These are phyloP conservation scores for Actinomortierella ambigua DNA, from an alignment of 371 early-diverging fungal genomes.

Conservation along the genomic window DNA sequence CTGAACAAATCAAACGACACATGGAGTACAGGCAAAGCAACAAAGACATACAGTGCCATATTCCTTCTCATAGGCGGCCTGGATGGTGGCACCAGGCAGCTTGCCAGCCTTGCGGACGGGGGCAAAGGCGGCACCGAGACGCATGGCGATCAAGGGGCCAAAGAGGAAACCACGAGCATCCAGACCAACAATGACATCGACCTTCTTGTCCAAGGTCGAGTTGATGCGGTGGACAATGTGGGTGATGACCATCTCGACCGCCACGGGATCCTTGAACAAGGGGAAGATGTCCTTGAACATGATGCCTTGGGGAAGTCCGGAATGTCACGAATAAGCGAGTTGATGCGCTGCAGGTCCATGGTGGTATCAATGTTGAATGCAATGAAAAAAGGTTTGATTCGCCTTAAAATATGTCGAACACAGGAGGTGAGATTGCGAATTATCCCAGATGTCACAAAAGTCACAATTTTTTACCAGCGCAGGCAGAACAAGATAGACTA, in stretches of 20 bases:
- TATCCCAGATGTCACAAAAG: too few species aligned
- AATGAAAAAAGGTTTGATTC: too few species aligned
- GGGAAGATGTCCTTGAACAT: slow-evolving; percentile 96
- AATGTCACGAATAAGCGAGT: slow-evolving; percentile 51
- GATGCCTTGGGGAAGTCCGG: slow-evolving; percentile 79
- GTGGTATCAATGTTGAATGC: too few species aligned
- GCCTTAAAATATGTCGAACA: too few species aligned
- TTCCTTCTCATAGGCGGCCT: slow-evolving; percentile 88
- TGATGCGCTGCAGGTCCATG: slow-evolving; percentile 47
- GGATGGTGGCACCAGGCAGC: slow-evolving; percentile 82
- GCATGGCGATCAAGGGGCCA: slow-evolving; percentile 88
- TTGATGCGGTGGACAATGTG: slow-evolving; percentile 86
- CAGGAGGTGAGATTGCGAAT: too few species aligned
- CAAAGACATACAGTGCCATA: slow-evolving; percentile 81
- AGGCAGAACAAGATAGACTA: too few species aligned
- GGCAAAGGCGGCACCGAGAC: slow-evolving; percentile 90
- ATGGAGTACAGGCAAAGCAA: neutral
- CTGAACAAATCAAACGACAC: neutral
- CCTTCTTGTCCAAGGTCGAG: slow-evolving; percentile 67
- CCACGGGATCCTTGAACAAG: slow-evolving; percentile 93
- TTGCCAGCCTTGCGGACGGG: slow-evolving; percentile 97
- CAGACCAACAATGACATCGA: slow-evolving; percentile 92
- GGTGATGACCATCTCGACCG: slow-evolving; percentile 87
- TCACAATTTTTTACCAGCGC: too few species aligned
- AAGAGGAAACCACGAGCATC: slow-evolving; percentile 94